Base-by-base conservation (phyloP, 2,329 filamentous ascomycete genomes). In the Plenodomus biglobosus region DNA sequence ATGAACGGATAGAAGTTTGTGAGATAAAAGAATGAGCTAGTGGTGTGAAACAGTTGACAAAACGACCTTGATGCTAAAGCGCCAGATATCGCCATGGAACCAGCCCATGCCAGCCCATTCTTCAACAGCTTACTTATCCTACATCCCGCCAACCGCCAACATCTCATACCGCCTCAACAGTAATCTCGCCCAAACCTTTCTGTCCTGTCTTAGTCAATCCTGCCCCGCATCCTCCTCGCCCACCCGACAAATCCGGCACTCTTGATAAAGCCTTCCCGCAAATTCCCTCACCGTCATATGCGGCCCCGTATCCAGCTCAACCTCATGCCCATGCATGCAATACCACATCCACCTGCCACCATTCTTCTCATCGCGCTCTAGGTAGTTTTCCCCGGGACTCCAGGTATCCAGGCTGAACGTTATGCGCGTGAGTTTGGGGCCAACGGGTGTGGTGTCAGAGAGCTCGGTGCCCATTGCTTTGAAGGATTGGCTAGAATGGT, bases 331-430 rank as follows among this genome's bases (percentile, higher is more conserved):
- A 42, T 60, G 49, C 22, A 55, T 42, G 40, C 70, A 73, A 43
- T 50, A 64, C 70, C 70, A 73, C 18, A 52, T 57, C 70, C 70
- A 73, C 21, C 45, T 42, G 0, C 58, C 63, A 20, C 55, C 53
- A 3, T 50, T 52, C n/a, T 30, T 27, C 15, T 48, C 37, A 24
- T 65, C 58, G 18, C 68, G 55, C 24, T 52, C 53, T 3, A 72
- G 46, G 15, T 62, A 63, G 39, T 73, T 72, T 52, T 72, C 68
- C 0, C 69, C 70, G 0, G 69, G 68, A 16, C 53, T 60, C 66
- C 68, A 72, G 2, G 61, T 65, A 42, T 73, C 69, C 3, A 73
- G 49, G 8, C 56, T 58, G 39, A 73, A 72, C 0, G 62, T 66
- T 40, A 73, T 68, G 38, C 53, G 55, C 10, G 58, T 56, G n/a